Conservation (phyloP, 768 basidiomycete genomes). For the Tricholoma furcatifolium region DNA sequence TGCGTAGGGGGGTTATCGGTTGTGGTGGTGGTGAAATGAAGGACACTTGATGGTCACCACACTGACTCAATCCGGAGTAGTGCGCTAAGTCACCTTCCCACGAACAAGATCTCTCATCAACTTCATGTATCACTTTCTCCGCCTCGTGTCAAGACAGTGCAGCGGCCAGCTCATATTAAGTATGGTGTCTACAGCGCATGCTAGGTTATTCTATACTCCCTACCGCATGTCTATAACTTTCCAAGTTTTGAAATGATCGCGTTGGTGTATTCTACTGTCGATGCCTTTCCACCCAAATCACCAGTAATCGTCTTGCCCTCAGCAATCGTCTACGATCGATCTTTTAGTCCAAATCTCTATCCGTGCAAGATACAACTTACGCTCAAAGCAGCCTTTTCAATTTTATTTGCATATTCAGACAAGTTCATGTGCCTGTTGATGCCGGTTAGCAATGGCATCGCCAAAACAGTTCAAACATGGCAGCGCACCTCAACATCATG, state of each 20-base stretch:
- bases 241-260: conserved; percentile 80
- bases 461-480: not conserved
- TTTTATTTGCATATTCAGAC: conserved; percentile 77
- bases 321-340: conserved; percentile 78
- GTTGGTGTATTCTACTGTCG: conserved; percentile 85
- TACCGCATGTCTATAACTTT: conserved; percentile 15
- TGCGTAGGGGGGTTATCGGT: conserved; percentile 43
- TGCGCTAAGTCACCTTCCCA: conserved; percentile 36
- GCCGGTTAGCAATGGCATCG: conserved; percentile 1
- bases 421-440: conserved; percentile 85
- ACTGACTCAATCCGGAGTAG: conserved; percentile 24
- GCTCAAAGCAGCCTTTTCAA: conserved; percentile 86
- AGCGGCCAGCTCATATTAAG: conserved; percentile 2
- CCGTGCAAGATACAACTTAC: conserved; percentile 46
- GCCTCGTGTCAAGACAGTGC: conserved; percentile 8
- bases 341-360: conserved; percentile 4
- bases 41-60: conserved; percentile 41
- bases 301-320: conserved; percentile 95
- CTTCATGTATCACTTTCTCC: not conserved
- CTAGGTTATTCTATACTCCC: conserved; percentile 13
- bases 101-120: conserved; percentile 19
- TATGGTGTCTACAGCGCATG: conserved; percentile 5
- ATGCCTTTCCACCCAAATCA: conserved; percentile 91
- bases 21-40: conserved; percentile 47
- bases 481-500: conserved; percentile 91